Percentiles rank a stretch among this genome's conserved stretches.
phyloP scores from a whole-genome alignment of 176 grass and related monocot genomes.

The Microstegium vimineum region DNA sequence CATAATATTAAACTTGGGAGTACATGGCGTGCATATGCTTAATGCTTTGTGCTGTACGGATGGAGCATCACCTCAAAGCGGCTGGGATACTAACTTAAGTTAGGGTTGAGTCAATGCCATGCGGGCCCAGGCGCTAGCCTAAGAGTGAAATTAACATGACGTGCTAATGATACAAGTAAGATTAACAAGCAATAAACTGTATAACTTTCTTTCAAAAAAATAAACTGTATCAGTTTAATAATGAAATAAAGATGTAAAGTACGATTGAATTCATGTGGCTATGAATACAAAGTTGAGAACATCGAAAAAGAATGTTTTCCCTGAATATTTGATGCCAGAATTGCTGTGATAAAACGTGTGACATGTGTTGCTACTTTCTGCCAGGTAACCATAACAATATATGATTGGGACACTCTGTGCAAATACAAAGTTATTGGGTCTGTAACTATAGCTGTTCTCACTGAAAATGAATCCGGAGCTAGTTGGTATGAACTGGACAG shows the following conservation, averaged over 20 bases:
- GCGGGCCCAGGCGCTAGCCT: background rate
- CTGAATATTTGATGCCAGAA: background rate
- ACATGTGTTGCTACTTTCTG: constrained; percentile 4
- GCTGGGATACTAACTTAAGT: background rate
- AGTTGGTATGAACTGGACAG: constrained; percentile 87
- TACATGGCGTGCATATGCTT: constrained; percentile 6
- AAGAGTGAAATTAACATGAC: background rate
- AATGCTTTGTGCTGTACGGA: background rate
- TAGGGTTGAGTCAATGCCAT: background rate
- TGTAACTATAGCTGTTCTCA: constrained; percentile 52
- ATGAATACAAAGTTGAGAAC: background rate
- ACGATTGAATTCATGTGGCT: background rate
- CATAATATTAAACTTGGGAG: constrained; percentile 19
- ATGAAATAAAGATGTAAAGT: background rate
- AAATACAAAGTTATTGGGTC: constrained; percentile 87
- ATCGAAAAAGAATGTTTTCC: background rate
- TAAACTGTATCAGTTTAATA: background rate
- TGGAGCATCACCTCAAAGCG: background rate
- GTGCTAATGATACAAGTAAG: constrained; percentile 31
- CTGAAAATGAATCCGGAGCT: constrained; percentile 58
- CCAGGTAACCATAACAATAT: constrained; percentile 67
- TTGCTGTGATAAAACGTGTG: background rate
- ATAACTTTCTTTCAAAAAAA: no score
- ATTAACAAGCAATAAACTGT: background rate
- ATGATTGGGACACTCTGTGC: constrained; percentile 82